Percentiles rank a stretch among this genome's conserved stretches.
Conservation (phyloP, 441 rosid genomes). For the Gossypium trilobum region DNA sequence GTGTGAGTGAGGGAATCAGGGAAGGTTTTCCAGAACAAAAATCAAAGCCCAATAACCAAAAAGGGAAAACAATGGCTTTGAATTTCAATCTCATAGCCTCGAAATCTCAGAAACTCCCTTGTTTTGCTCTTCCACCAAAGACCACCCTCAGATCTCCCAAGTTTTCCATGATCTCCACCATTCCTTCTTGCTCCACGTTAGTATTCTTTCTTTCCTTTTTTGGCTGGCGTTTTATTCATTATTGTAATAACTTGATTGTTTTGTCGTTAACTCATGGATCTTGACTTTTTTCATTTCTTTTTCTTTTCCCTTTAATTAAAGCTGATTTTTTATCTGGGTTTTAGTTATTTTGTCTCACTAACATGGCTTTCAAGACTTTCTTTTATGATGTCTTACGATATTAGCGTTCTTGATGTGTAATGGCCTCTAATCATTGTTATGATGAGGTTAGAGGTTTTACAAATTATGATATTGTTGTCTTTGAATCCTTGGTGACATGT, state of each 20-base stretch:
- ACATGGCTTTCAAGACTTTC: neutral
- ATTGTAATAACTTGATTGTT: neutral
- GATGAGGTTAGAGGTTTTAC: too few species aligned
- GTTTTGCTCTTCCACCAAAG: slow-evolving; percentile 46
- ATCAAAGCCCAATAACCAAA: too few species aligned
- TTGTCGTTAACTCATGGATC: neutral
- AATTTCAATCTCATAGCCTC: slow-evolving; percentile 44
- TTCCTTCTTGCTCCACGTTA: slow-evolving; percentile 51
- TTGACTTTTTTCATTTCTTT: neutral
- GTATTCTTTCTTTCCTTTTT: slow-evolving; percentile 13
- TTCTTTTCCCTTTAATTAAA: neutral
- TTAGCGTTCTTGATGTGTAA: slow-evolving; percentile 4
- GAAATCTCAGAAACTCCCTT: slow-evolving; percentile 42
- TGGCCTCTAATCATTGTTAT: neutral
- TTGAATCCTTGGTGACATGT: neutral
- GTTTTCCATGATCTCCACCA: slow-evolving; percentile 52
- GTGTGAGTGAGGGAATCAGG: too few species aligned
- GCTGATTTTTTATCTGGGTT: slow-evolving; percentile 33
- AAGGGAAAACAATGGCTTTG: slow-evolving; percentile 45
- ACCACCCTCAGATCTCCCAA: slow-evolving; percentile 61
- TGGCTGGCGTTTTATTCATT: neutral
- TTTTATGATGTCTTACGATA: neutral
- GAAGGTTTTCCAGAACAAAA: too few species aligned
- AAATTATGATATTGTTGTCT: too few species aligned
- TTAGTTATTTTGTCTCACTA: neutral